Evolutionary conservation across 2,329 filamentous ascomycete species (phyloP), one percentile per base, ranked within the genome.

Genomic region (Drechslera avenae): DNA sequence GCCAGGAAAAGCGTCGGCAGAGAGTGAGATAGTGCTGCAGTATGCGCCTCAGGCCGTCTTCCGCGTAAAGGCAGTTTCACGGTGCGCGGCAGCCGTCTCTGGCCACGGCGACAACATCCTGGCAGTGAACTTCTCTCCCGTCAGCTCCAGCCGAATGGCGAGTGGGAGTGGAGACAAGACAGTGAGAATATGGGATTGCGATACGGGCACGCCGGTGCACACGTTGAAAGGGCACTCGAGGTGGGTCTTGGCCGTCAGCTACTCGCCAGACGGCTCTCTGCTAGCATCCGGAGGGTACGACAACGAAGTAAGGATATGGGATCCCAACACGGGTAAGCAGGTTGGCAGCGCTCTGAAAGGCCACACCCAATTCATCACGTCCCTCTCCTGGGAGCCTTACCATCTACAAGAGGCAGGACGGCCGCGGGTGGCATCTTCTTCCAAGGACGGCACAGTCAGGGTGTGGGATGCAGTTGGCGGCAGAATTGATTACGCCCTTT

Each of bases 281-380:
- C 83, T 97, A 42, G 93, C 91, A 2, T 97, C 91, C 0, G 93
- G 92, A 50, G 91, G 89, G 67, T 96, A 95, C 85, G 93, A 99
- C 73, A 94, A 91, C 68, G 89, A 88, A 0, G 86, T 97, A n/a
- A 81, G 91, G 39, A 78, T 97, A 39, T 97, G 92, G 91, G 87
- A 96, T 66, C 86, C 92, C 0, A 85, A 85, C 55, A 91, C 88
- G 3, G 94, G 94, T 10, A 87, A 89, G 64, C 77, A 87, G 13
- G 73, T 89, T 5, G 89, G 90, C 3, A 81, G 83, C 14, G 81
- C 86, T 1, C 78, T 97, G 63, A 92, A 88, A 66, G 94, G 93
- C 0, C 94, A 97, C 70, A 83, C 84, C 0, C 95, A 96, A 74
- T 96, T 90, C 85, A 87, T 97, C 49, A 93, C 89, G 16, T 91